Percentiles rank a stretch among this genome's conserved stretches.
Evolutionary conservation across 495 filamentous ascomycete species (phyloP).

Genomic region (Talaromyces adpressus): DNA sequence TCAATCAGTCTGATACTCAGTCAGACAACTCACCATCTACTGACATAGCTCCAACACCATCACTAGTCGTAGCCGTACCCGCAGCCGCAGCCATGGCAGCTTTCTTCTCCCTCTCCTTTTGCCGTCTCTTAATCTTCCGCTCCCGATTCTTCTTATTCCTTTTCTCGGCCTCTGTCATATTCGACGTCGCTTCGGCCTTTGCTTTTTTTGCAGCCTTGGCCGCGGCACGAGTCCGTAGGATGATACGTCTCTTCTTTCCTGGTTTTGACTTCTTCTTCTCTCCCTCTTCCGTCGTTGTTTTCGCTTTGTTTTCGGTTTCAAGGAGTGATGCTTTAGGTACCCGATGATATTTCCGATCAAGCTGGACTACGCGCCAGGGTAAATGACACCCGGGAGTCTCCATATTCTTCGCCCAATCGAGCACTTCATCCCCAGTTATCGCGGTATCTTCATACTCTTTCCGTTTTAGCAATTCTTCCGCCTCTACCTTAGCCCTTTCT

Average conservation of each 20-base stretch:
- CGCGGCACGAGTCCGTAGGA: slow-evolving; percentile 29
- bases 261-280: slow-evolving; percentile 34
- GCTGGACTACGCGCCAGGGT: slow-evolving; percentile 31
- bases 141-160: slow-evolving; percentile 40
- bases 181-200: slow-evolving; percentile 20
- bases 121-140: slow-evolving; percentile 36
- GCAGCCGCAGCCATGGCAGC: slow-evolving; percentile 18
- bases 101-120: slow-evolving; percentile 38
- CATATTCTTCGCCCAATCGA: slow-evolving; percentile 25
- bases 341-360: not conserved
- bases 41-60: not conserved
- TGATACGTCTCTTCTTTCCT: slow-evolving; percentile 39
- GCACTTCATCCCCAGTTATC: slow-evolving; percentile 29
- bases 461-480: slow-evolving; percentile 12
- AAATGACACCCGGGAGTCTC: slow-evolving; percentile 34
- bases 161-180: slow-evolving; percentile 38
- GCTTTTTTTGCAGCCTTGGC: not conserved
- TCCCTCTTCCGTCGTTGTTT: slow-evolving; percentile 7
- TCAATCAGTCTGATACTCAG: not conserved
- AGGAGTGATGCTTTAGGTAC: not conserved
- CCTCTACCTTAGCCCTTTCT: slow-evolving; percentile 10
- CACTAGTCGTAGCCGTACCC: not conserved
- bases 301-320: not conserved
- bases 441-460: slow-evolving; percentile 35
- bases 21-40: not conserved